Evolutionary conservation across 345 rosid species (phyloP), one percentile per base, ranked within the genome.

Genomic region (Anacardium occidentale): DNA sequence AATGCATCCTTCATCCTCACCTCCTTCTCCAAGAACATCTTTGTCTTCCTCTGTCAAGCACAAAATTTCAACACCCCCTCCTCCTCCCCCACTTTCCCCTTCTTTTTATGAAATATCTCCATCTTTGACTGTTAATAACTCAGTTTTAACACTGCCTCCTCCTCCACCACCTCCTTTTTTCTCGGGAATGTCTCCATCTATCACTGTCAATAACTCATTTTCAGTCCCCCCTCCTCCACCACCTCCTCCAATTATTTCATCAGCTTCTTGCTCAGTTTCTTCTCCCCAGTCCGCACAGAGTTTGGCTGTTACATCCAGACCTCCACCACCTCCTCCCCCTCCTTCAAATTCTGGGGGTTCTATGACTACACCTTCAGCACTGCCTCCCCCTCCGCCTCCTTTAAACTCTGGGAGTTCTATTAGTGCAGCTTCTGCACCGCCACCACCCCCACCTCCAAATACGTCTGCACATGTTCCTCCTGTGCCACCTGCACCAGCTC

Each of bases 401-500:
- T 0, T 66, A 71, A 53, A 17, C 54, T 67, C 85, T 74, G 72
- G 48, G 29, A 75, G 75, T 13, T 66, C 81, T 64, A 12, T 20
- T 60, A 67, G 26, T 62, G 21, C 64, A 71, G 20, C 80, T 66
- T 63, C 75, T 54, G 70, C 75, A 37, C 76, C 78, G 25, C 79
- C 74, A 59, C 81, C 85, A 37, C 84, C 84, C 2, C 77, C 76
- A 13, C 83, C 53, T 15, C 53, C 51, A 47, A 12, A 75, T 40
- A 74, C 52, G 34, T 24, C 83, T 42, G 52, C 75, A 5, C 62
- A 15, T 45, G 44, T 59, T 73, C 83, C 88, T 17, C 86, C 89
- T 53, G 83, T 79, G 68, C 90, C 93, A 64, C 91, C 90, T 42
- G 89, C 88, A 24, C 96, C 91, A 70, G 83, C 83, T 44, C 21